Evolutionary conservation across 1,284 basidiomycete species (phyloP), one percentile per base, ranked within the genome.

Genomic region (Rhizoctonia solani): DNA sequence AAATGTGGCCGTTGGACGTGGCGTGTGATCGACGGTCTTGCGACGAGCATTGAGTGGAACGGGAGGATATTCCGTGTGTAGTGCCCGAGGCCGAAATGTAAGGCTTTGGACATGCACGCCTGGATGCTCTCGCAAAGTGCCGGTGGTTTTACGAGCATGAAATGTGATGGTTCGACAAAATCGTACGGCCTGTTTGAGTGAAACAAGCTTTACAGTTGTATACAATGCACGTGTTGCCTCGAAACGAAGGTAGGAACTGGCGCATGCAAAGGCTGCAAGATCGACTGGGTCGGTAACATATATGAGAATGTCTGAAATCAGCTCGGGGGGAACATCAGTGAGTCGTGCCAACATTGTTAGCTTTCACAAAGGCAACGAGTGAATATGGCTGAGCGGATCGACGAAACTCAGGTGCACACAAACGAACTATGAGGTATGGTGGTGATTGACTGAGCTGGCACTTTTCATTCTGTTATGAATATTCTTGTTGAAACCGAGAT

Each of bases 211-310:
- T 30, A 63, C 59, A 19, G 47, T 63, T 9, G 59, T 41, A 37
- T 63, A 63, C 13, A 63, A 47, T 14, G 59, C 59, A 9, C 59
- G 59, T 16, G 59, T 63, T 14, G 59, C 59, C 34, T 63, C 59
- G 29, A 50, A 63, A 9, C 34, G 46, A 4, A 63, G 44, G 27
- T 50, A 37, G 32, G 59, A 63, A 25, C 19, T 52, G 19, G 47
- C 46, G 11, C 59, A 23, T 21, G 59, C 47, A 34, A 63, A 47
- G 11, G 59, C 59, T 9, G 47, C 47, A 25, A 63, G 59, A 39
- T 47, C 32, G 47, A 47, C 34, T 30, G 47, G 19, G 29, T 63
- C 59, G 34, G 39, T 16, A 25, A 63, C 25, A 25, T 63, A 34
- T 14, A 47, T 14, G 25, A 52, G 46, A 52, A 63, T 63, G 23